A percentile compares a stretch with the other conserved stretches of the same genome.
Conservation (phyloP, 495 filamentous ascomycete genomes). For the Aspergillus steynii region DNA sequence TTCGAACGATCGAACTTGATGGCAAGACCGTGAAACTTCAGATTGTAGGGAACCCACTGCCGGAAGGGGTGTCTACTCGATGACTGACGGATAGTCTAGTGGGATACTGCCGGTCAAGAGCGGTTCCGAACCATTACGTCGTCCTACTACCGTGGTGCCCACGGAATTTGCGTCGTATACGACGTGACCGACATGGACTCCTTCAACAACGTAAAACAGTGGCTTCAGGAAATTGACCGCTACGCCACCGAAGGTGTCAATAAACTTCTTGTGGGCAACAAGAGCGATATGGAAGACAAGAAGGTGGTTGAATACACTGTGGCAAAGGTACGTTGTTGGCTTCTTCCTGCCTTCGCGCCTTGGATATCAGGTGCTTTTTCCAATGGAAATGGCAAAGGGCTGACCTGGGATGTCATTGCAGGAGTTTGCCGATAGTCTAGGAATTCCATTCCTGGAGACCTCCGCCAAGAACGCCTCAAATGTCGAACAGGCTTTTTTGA, state of each 20-base stretch:
- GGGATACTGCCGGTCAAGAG: slow-evolving; percentile 98
- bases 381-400: background rate
- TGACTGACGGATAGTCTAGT: slow-evolving; percentile 54
- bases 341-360: background rate
- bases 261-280: slow-evolving; percentile 98
- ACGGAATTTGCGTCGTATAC: slow-evolving; percentile 99
- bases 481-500: slow-evolving; percentile 99
- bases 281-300: slow-evolving; percentile 99
- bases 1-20: slow-evolving; percentile 98
- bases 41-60: slow-evolving; percentile 70
- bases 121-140: slow-evolving; percentile 99
- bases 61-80: slow-evolving; percentile 8
- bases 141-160: slow-evolving; percentile 97
- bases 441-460: slow-evolving; percentile 99
- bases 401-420: slow-evolving; percentile 38
- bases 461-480: slow-evolving; percentile 99
- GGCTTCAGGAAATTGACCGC: slow-evolving; percentile 98
- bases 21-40: slow-evolving; percentile 99
- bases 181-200: slow-evolving; percentile 99
- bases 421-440: slow-evolving; percentile 99
- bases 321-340: slow-evolving; percentile 70
- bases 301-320: slow-evolving; percentile 99
- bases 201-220: slow-evolving; percentile 99
- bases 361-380: background rate
- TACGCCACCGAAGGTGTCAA: slow-evolving; percentile 99